Evolutionary conservation across 805 yeast genomes (phyloP), one percentile per base, ranked within the genome.

Genomic region (Cephaloascus fragrans): DNA sequence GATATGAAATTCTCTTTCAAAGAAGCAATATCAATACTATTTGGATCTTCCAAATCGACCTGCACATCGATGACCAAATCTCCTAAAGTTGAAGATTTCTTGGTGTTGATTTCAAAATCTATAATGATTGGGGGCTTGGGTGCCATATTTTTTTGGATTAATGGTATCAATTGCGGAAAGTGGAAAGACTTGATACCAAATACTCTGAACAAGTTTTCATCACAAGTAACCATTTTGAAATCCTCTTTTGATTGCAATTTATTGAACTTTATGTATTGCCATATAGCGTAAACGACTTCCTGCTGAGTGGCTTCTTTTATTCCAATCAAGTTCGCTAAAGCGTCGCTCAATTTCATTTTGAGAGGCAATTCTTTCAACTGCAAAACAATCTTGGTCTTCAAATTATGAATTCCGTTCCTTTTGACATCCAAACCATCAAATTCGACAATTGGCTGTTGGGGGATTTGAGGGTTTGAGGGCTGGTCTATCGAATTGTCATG

Each of bases 381-480:
- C 40, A 93, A 71, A 3, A 87, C 83, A 40, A 93, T 79, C 40
- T 76, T 76, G 37, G 84, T 76, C 35, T 74, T 69, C 37, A 89
- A 50, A 43, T 60, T 58, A 46, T 55, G 63, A 9, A 62, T 52
- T 2, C 97, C 97, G 15, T 72, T 64, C 50, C 98, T 76, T 51
- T 83, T 83, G 40, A 93, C 75, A 53, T 89, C 97, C 41, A 93
- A 61, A 1, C 95, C 97, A 57, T 93, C 97, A 55, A 90, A 90
- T 37, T 49, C 56, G 28, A 47, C 40, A 37, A 47, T 53, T 39
- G 78, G 66, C 41, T 56, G 60, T 37, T 54, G 47, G 41, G 50
- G 48, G 37, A 58, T 50, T 45, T 60, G 59, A 10, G 46, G 37
- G 34, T 57, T 57, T 37, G 55, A 47, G 40, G 49, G 39, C 18